Evolutionary conservation across 768 basidiomycete species (phyloP).

Genomic region (Termitomyces sp.): DNA sequence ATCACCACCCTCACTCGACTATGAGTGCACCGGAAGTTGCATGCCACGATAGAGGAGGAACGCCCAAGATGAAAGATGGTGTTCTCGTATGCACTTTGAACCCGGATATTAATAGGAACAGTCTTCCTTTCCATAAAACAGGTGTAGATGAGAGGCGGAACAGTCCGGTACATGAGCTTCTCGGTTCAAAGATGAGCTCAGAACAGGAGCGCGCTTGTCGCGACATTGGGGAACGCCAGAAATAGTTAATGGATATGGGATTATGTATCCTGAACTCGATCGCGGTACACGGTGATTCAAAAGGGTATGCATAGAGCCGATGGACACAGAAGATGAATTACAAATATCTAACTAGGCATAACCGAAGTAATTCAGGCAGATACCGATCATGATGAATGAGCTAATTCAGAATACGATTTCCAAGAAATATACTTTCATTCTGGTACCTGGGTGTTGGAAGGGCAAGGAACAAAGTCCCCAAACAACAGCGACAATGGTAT

Average conservation of each 20-base stretch:
- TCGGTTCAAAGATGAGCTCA: neutral
- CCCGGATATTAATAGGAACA: neutral
- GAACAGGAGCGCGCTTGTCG: neutral
- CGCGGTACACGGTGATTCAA: neutral
- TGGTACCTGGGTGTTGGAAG: neutral
- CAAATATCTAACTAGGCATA: neutral
- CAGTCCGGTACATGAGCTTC: neutral
- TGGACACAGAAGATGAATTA: neutral
- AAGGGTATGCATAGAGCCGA: neutral
- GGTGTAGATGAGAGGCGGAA: neutral
- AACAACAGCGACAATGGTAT: neutral
- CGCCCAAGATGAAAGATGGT: constrained; percentile 1
- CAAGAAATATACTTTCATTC: neutral
- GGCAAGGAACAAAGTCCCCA: neutral
- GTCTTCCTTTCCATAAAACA: neutral
- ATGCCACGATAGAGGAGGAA: constrained; percentile 1
- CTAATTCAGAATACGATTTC: neutral
- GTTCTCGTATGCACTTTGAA: constrained; percentile 1
- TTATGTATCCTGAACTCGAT: neutral
- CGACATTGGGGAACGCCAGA: neutral
- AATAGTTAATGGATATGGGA: neutral
- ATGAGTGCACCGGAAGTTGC: neutral
- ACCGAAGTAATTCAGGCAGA: too few relatives aligned
- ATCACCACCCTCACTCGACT: neutral
- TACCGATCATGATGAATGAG: neutral